Conservation (phyloP, 768 basidiomycete genomes). For the Hydnomerulius pinastri region DNA sequence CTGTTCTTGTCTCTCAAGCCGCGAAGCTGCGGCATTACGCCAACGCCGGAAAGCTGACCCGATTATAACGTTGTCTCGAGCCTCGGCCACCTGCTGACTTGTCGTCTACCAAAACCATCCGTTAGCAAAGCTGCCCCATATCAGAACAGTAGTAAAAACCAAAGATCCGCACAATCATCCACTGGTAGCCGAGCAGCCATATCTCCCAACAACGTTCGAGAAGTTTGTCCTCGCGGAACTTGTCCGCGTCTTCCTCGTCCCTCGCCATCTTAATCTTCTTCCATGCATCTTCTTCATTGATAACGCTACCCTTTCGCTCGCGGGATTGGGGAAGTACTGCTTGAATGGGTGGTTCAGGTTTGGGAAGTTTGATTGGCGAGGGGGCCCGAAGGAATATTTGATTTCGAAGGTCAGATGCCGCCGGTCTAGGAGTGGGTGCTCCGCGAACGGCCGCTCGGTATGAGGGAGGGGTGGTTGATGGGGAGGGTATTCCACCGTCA, state of each 20-base stretch:
- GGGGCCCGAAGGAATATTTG: conserved; percentile 16
- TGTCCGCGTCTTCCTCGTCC: conserved; percentile 71
- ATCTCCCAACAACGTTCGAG: conserved; percentile 73
- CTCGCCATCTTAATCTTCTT: conserved; percentile 70
- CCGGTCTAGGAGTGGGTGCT: conserved; percentile 16
- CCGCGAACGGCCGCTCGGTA: conserved; percentile 46
- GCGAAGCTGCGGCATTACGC: conserved; percentile 45
- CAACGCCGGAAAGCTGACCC: conserved; percentile 62
- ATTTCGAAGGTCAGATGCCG: conserved; percentile 13
- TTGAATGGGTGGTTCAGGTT: conserved; percentile 19
- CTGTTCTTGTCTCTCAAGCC: conserved; percentile 41
- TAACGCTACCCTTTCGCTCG: conserved; percentile 48
- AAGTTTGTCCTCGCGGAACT: conserved; percentile 62
- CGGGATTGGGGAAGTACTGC: conserved; percentile 24
- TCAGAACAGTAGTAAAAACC: conserved; percentile 12
- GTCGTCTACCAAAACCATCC: conserved; percentile 56
- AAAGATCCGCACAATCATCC: conserved; percentile 64
- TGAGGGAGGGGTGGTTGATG: conserved; percentile 49
- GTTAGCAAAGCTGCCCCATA: conserved; percentile 10
- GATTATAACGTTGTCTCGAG: conserved; percentile 65
- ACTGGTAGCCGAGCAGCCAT: conserved; percentile 70
- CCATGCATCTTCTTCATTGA: conserved; percentile 78
- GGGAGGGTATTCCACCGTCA: conserved; percentile 29
- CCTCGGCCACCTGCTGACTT: conserved; percentile 63
- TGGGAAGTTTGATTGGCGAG: conserved; percentile 35